phyloP scores from a whole-genome alignment of 1,284 basidiomycete species.

The Testicularia cyperi region DNA sequence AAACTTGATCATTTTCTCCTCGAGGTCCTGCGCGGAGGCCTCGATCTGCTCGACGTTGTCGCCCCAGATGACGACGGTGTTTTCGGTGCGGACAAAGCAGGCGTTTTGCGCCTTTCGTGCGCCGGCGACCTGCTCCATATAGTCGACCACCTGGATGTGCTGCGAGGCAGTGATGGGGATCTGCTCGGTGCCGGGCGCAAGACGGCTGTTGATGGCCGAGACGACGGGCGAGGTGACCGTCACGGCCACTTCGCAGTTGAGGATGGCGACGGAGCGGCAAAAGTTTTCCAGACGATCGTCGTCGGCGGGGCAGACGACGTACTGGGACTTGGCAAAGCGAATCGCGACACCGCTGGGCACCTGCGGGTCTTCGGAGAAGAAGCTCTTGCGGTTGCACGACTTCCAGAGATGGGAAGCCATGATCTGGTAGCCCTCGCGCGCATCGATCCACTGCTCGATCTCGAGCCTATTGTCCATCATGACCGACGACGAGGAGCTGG shows the following conservation, averaged over 20 bases:
- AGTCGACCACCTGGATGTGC: conserved; percentile 59
- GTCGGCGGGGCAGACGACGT: conserved; percentile 25
- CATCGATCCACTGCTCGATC: conserved; percentile 22
- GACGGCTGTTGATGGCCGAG: conserved; percentile 66
- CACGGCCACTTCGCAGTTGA: conserved; percentile 78
- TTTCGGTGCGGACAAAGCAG: conserved; percentile 78
- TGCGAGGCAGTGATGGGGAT: conserved; percentile 38
- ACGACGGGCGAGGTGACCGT: conserved; percentile 78
- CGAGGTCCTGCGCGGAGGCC: conserved; percentile 65
- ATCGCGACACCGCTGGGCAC: conserved; percentile 31
- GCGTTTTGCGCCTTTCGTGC: conserved; percentile 80
- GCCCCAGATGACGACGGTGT: conserved; percentile 74
- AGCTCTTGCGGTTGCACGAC: conserved; percentile 10
- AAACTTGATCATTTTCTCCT: conserved; percentile 76
- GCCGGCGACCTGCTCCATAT: conserved; percentile 67
- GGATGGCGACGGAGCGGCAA: conserved; percentile 65
- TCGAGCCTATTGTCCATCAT: neutral
- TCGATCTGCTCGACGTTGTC: conserved; percentile 66
- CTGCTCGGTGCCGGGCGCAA: conserved; percentile 56
- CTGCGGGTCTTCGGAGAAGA: conserved; percentile 12
- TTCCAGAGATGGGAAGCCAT: conserved; percentile 38
- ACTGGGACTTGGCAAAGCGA: conserved; percentile 35
- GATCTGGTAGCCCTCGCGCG: conserved; percentile 31
- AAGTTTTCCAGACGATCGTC: conserved; percentile 19
- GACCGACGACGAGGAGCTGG: neutral